Conservation (phyloP, 1,284 basidiomycete species). For the Cryptococcus sp. region DNA sequence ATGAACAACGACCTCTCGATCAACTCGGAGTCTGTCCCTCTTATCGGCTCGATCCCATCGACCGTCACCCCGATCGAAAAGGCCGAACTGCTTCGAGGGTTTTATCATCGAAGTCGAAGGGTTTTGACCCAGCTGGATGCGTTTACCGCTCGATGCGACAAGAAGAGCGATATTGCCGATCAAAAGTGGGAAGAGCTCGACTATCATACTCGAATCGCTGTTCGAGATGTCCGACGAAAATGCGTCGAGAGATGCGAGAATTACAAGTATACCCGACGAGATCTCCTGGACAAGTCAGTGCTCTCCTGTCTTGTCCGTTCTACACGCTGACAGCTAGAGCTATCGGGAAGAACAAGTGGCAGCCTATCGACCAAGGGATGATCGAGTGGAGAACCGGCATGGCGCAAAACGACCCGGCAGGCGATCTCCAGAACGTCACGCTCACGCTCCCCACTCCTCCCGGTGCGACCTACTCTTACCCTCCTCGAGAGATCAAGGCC, state of each 20-base stretch:
- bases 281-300: slow-evolving; percentile 45
- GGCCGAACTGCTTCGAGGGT: slow-evolving; percentile 31
- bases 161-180: slow-evolving; percentile 38
- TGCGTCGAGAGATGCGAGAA: slow-evolving; percentile 47
- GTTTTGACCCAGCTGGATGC: slow-evolving; percentile 43
- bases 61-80: slow-evolving; percentile 33
- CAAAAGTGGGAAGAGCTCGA: slow-evolving; percentile 37
- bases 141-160: slow-evolving; percentile 39
- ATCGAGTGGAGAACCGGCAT: slow-evolving; percentile 34
- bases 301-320: not conserved
- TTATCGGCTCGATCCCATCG: slow-evolving; percentile 43
- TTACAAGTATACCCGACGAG: slow-evolving; percentile 47
- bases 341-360: slow-evolving; percentile 40
- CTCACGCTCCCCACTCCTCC: slow-evolving; percentile 34
- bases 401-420: slow-evolving; percentile 35
- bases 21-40: slow-evolving; percentile 40
- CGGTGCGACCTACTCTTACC: slow-evolving; percentile 12
- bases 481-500: slow-evolving; percentile 16
- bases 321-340: slow-evolving; percentile 15
- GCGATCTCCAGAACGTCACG: slow-evolving; percentile 35
- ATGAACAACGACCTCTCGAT: slow-evolving; percentile 41
- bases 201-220: slow-evolving; percentile 32
- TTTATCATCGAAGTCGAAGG: slow-evolving; percentile 40
- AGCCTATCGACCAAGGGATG: slow-evolving; percentile 38
- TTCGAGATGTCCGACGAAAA: slow-evolving; percentile 43